Conservation (phyloP, 1,284 basidiomycete genomes). For the Rhodotorula sp. region DNA sequence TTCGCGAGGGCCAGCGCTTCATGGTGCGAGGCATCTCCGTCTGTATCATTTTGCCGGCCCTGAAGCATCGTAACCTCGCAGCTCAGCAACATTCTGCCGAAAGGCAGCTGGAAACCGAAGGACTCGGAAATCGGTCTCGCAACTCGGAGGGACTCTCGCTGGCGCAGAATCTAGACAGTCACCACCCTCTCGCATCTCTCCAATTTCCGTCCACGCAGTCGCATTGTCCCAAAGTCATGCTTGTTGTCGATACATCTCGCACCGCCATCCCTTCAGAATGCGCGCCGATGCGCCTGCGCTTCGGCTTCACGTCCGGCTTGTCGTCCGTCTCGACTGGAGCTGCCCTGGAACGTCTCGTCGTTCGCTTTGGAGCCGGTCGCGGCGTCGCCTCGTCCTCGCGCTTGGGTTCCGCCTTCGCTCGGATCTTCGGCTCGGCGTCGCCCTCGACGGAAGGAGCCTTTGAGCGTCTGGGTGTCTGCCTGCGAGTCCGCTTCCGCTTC, state of each 20-base stretch:
- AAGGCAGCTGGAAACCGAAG: slow-evolving; percentile 31
- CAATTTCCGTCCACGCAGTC: too few species aligned
- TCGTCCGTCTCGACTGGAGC: too few species aligned
- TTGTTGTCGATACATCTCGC: background rate
- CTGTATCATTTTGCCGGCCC: background rate
- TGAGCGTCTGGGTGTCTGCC: too few species aligned
- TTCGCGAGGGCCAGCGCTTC: slow-evolving; percentile 68
- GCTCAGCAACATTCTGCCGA: slow-evolving; percentile 32
- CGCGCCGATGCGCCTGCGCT: background rate
- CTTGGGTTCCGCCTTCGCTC: too few species aligned
- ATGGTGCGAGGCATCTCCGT: slow-evolving; percentile 54
- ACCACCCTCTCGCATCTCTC: too few species aligned
- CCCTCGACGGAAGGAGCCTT: too few species aligned
- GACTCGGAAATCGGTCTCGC: slow-evolving; percentile 38
- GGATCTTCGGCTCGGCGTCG: too few species aligned
- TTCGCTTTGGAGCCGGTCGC: too few species aligned
- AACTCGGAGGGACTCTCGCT: slow-evolving; percentile 38
- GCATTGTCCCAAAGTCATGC: background rate
- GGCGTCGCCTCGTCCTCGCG: too few species aligned
- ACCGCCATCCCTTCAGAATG: background rate
- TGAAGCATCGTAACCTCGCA: slow-evolving; percentile 1
- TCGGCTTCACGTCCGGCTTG: too few species aligned
- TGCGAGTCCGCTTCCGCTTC: too few species aligned
- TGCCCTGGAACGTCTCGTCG: too few species aligned
- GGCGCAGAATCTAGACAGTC: slow-evolving; percentile 15